phyloP scores from a whole-genome alignment of 495 filamentous ascomycete genomes.

The Staphylotrichum tortipilum region DNA sequence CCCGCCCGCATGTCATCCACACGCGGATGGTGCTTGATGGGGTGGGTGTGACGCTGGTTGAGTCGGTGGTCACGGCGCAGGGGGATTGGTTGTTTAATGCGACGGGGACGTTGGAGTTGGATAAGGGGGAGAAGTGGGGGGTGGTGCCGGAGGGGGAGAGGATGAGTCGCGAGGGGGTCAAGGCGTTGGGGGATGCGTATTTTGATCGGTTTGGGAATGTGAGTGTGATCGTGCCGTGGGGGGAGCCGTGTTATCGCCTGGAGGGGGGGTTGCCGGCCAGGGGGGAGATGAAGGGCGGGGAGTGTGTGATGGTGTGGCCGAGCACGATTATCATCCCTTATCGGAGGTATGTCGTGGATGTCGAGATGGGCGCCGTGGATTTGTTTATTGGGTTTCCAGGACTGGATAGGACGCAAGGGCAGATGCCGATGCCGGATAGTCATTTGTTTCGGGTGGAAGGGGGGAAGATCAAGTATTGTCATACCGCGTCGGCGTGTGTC shows the following conservation, averaged over 20 bases:
- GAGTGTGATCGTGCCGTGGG: constrained; percentile 27
- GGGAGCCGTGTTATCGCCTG: constrained; percentile 26
- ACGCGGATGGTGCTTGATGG: constrained; percentile 23
- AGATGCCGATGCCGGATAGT: constrained; percentile 28
- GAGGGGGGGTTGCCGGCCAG: constrained; percentile 25
- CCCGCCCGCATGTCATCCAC: constrained; percentile 31
- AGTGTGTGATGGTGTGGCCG: constrained; percentile 13
- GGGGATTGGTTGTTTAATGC: constrained; percentile 39
- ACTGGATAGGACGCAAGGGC: constrained; percentile 24
- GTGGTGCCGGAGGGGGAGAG: constrained; percentile 23
- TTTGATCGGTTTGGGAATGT: constrained; percentile 30
- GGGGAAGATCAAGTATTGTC: constrained; percentile 31
- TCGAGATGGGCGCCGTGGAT: constrained; percentile 28
- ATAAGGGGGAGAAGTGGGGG: constrained; percentile 29
- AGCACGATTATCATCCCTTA: constrained; percentile 28
- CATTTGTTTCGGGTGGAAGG: constrained; percentile 32
- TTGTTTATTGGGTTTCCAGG: constrained; percentile 33
- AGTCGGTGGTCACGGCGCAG: constrained; percentile 27
- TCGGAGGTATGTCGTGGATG: constrained; percentile 32
- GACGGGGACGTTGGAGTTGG: constrained; percentile 25
- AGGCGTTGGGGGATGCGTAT: constrained; percentile 31
- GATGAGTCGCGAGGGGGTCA: constrained; percentile 24
- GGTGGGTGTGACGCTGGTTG: constrained; percentile 23
- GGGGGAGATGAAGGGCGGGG: constrained; percentile 1
- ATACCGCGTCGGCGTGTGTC: constrained; percentile 23